These are phyloP conservation scores for Saccharomycopsis capsularis DNA, from an alignment of 805 yeast species.

Conservation along the genomic window DNA sequence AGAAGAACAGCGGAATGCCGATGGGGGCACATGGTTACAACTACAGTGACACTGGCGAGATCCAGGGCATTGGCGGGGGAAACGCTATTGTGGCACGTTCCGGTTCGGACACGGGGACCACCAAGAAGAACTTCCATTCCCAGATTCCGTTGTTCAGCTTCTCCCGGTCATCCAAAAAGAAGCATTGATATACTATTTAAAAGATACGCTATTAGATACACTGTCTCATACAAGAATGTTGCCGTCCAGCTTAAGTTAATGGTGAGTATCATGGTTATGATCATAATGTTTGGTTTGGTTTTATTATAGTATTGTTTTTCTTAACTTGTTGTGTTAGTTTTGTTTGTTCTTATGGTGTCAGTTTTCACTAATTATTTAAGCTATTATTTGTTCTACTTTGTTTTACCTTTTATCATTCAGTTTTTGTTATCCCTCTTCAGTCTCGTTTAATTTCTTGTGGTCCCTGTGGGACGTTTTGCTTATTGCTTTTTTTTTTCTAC, in stretches of 20 bases:
- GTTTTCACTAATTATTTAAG: not conserved
- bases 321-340: not conserved
- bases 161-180: slow-evolving; percentile 17
- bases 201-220: no score
- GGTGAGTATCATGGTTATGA: no score
- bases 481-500: not conserved
- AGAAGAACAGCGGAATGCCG: slow-evolving; percentile 1
- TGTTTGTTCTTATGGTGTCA: no score
- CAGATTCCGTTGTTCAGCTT: slow-evolving; percentile 20
- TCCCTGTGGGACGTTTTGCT: not conserved
- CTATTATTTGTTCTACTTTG: not conserved
- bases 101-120: not conserved
- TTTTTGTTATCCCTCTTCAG: not conserved
- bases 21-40: slow-evolving; percentile 1
- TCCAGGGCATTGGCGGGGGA: not conserved
- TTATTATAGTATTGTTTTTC: not conserved
- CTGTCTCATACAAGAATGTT: no score
- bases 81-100: no score
- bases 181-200: slow-evolving; percentile 1
- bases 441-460: not conserved
- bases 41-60: not conserved
- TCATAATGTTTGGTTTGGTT: not conserved
- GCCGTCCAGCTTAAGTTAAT: no score
- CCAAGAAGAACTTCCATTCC: slow-evolving; percentile 16
- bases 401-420: not conserved